Base-by-base conservation (phyloP, 2,329 filamentous ascomycete genomes). In the Neopestalotiopsis sp. region DNA sequence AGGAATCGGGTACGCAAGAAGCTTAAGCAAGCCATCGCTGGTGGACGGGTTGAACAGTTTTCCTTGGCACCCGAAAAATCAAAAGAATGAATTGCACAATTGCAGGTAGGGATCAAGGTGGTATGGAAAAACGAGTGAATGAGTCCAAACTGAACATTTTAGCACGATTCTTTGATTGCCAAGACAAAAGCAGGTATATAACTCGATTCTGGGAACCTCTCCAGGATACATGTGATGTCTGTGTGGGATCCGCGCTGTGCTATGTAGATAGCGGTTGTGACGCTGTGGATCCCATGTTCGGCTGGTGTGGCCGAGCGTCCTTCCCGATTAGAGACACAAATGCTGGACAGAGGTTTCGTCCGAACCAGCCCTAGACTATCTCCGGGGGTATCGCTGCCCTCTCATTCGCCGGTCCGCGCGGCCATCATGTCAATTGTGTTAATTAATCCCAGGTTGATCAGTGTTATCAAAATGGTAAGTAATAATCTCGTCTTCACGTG, bases 101-200 rank as follows among this genome's bases (percentile, higher is more conserved):
- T 6, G 10, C 6, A 7, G 34, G 34, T 38, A 38, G 34, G 34
- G 34, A 38, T 38, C 34, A 38, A 38, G 34, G 34, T 38, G 14
- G 20, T 7, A 52, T n/a, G 45, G 20, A 52, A 52, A 52, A 52
- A 52, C 45, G 45, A 52, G 45, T 52, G 45, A n/a, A 20, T 52
- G 5, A 20, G 17, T 52, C 17, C 9, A 52, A 20, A 52, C 20
- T 52, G 17, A 52, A 52, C 14, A n/a, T 24, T 52, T 52, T 17
- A 52, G 45, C 45, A 52, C 45, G n/a, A 24, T 6, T n/a, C n/a
- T 20, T 17, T n/a, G 4, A 3, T 17, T 52, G 45, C 45, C 45
- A 52, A 52, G 45, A 52, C 45, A 52, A 52, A 52, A 52, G 17
- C 45, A 52, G 45, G 45, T 52, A 52, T 52, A 52, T 52, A 52